Evolutionary conservation across 805 yeast genomes (phyloP).

Genomic region (Cephaloascus albidus): DNA sequence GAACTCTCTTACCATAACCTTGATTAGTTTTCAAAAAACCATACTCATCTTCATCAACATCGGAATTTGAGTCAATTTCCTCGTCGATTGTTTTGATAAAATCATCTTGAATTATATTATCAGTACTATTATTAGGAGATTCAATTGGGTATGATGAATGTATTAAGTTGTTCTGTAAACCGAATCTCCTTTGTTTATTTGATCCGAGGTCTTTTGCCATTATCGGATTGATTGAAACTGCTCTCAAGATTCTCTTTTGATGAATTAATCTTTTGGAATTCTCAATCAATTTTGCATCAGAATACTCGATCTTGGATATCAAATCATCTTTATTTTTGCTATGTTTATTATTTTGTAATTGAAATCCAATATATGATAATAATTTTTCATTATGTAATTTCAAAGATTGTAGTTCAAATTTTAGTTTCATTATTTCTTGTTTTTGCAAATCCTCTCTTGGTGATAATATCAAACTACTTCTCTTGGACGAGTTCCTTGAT

Average conservation of each 20-base stretch:
- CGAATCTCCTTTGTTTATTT: not conserved
- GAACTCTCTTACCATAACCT: slow-evolving; percentile 14
- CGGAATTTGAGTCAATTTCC: not conserved
- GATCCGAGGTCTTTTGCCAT: slow-evolving; percentile 7
- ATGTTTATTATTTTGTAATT: slow-evolving; percentile 38
- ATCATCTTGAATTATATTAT: not conserved
- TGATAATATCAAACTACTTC: not conserved
- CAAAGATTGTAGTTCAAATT: slow-evolving; percentile 44
- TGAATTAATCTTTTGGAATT: slow-evolving; percentile 33
- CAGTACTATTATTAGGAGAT: not conserved
- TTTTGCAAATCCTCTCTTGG: slow-evolving; percentile 7
- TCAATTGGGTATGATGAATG: not conserved
- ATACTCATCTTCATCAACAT: slow-evolving; percentile 18
- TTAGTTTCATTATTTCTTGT: slow-evolving; percentile 41
- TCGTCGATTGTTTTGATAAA: not conserved
- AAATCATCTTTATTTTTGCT: slow-evolving; percentile 22
- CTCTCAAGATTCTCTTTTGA: slow-evolving; percentile 27
- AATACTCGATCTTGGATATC: slow-evolving; percentile 26
- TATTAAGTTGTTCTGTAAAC: not conserved
- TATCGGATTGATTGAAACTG: slow-evolving; percentile 22
- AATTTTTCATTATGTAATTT: slow-evolving; percentile 47
- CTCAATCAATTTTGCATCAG: slow-evolving; percentile 43
- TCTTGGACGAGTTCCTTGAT: not conserved
- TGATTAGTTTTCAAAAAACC: slow-evolving; percentile 19
- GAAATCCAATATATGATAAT: slow-evolving; percentile 47